These are phyloP conservation scores for Stylonectria norvegica DNA, from an alignment of 2,329 filamentous ascomycete genomes.

Conservation along the genomic window DNA sequence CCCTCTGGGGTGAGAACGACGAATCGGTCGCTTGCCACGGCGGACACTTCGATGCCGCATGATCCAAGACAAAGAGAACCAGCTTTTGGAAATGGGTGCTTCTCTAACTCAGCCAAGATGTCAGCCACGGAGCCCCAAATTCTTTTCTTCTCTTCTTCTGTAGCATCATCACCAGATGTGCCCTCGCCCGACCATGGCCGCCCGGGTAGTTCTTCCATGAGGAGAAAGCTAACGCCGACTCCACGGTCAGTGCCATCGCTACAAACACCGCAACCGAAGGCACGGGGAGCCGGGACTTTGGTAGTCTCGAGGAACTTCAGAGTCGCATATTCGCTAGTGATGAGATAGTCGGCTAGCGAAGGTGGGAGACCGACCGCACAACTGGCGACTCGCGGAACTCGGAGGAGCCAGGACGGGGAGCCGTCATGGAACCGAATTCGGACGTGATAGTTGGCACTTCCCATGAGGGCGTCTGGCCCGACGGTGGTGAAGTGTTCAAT, in stretches of 20 bases:
- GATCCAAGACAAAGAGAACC: too few species aligned
- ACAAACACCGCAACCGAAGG: conserved; percentile 22
- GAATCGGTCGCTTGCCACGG: conserved; percentile 29
- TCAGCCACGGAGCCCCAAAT: conserved; percentile 25
- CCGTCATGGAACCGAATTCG: conserved; percentile 28
- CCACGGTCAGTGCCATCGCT: conserved; percentile 17
- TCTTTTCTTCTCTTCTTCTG: conserved; percentile 14
- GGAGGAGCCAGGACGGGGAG: conserved; percentile 24
- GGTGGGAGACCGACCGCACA: conserved; percentile 10
- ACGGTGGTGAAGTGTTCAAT: conserved; percentile 11
- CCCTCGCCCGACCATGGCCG: conserved; percentile 17
- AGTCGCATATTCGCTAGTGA: conserved; percentile 31
- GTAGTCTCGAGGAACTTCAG: conserved; percentile 33
- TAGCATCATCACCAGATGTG: conserved; percentile 1
- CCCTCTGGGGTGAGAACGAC: conserved; percentile 20
- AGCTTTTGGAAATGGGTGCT: too few species aligned
- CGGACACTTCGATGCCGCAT: too few species aligned
- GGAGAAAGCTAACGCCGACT: conserved; percentile 29
- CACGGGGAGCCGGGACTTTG: conserved; percentile 27
- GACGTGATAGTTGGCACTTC: conserved; percentile 28
- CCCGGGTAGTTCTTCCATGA: conserved; percentile 28
- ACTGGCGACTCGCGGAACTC: conserved; percentile 20
- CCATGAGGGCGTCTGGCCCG: conserved; percentile 20
- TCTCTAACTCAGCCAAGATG: conserved; percentile 27
- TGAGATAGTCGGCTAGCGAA: conserved; percentile 26